Conservation (phyloP, 1,139 yeast genomes). For the Groenewaldozyma sp. region DNA sequence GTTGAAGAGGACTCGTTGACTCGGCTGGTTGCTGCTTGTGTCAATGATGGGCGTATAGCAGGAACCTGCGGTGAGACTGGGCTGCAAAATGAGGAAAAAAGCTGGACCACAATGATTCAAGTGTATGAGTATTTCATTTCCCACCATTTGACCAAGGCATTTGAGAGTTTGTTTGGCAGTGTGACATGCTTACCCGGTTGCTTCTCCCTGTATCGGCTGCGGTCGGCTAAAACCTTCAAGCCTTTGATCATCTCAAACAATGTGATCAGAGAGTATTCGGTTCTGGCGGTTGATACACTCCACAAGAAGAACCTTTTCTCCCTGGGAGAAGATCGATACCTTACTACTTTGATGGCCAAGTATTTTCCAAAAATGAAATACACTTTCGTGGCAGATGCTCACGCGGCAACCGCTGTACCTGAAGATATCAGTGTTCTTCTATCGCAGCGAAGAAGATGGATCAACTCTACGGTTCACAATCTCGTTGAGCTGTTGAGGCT, state of each 20-base stretch:
- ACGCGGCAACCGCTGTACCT: conserved; percentile 34
- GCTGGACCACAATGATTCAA: conserved; percentile 35
- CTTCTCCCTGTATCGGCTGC: conserved; percentile 33
- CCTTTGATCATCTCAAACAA: conserved; percentile 33
- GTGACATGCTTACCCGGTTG: conserved; percentile 39
- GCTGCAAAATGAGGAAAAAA: conserved; percentile 31
- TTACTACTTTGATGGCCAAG: conserved; percentile 34
- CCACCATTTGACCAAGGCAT: conserved; percentile 35
- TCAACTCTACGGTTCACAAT: conserved; percentile 37
- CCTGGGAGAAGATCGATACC: conserved; percentile 36
- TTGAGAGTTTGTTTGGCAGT: conserved; percentile 34
- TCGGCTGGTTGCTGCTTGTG: conserved; percentile 32
- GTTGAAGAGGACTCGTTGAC: conserved; percentile 32
- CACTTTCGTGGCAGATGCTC: conserved; percentile 33
- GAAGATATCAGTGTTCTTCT: conserved; percentile 33
- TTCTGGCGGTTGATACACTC: conserved; percentile 32
- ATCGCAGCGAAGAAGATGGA: conserved; percentile 39
- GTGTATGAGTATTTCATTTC: conserved; percentile 37
- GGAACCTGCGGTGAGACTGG: conserved; percentile 37
- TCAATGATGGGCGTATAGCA: conserved; percentile 30
- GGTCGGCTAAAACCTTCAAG: conserved; percentile 30
- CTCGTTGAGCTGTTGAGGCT: conserved; percentile 32
- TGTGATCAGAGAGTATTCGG: conserved; percentile 31
- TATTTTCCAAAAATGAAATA: conserved; percentile 32
- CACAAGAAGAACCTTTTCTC: conserved; percentile 36